Evolutionary conservation across 345 rosid genomes (phyloP), one percentile per base, ranked within the genome.

Genomic region (Atalantia buxifolia): DNA sequence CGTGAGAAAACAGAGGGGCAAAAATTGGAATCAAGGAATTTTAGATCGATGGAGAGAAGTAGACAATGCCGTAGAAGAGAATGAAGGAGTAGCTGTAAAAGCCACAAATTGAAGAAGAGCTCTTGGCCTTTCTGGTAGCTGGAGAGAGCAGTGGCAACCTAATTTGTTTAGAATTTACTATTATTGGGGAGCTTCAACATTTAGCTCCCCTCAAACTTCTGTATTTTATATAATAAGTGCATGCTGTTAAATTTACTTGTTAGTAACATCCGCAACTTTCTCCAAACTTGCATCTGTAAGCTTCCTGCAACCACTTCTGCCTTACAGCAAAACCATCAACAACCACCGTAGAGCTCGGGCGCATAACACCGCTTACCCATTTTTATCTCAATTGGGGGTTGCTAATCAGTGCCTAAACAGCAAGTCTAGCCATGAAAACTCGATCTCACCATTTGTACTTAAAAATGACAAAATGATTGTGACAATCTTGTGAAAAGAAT

Each of bases 41-140:
- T 2, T 19, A 36, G 78, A 73, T 10, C 82, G 84, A 42, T 13
- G 55, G 48, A 61, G 81, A 3, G 83, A 69, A 31, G 86, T 22
- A 63, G 81, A 62, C 25, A 81, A 79, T 74, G 79, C 71, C 25
- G 85, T 56, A 74, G 82, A 74, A 60, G 48, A 76, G 22, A 85
- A 83, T 79, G 83, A 50, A 75, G 83, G 45, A 5, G 83, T 61
- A 60, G 33, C 83, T 31, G 88, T 50, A 31, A 83, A 75, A 50
- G 96, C 92, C 95, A 92, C 65, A 30, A 65, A 28, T 27, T 28
- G 21, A 27, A 28, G 66, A 28, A 28, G 35, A 13, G 21, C 3
- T 6, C 14, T 45, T 10, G 53, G 28, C 71, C 19, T 25, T 14
- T 45, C 59, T 16, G 14, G 59, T 28, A 69, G 35, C 57, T 45